These are phyloP conservation scores for Trypanosoma melophagium DNA, from an alignment of 208 protist genomes.

Conservation along the genomic window DNA sequence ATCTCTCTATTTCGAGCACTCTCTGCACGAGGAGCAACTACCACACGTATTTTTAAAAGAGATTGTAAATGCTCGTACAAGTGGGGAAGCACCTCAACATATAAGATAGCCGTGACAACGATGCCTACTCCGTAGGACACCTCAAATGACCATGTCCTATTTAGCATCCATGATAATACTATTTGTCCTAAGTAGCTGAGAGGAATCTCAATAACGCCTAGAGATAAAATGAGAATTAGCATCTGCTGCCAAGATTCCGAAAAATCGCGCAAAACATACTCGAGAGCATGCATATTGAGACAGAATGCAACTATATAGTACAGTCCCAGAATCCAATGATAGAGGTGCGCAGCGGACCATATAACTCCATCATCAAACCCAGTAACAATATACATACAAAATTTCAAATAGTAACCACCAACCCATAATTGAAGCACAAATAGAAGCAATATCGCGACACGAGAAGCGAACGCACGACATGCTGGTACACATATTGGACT, in stretches of 20 bases:
- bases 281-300: conserved; percentile 21
- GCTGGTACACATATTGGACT: conserved; percentile 22
- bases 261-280: conserved; percentile 22
- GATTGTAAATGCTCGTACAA: conserved; percentile 22
- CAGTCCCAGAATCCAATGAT: conserved; percentile 29
- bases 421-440: conserved; percentile 18
- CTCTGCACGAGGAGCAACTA: conserved; percentile 25
- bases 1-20: conserved; percentile 6
- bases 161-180: conserved; percentile 15
- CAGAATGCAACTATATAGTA: conserved; percentile 23
- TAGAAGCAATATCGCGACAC: background rate
- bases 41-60: conserved; percentile 16
- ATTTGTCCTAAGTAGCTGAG: conserved; percentile 30
- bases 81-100: conserved; percentile 21
- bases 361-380: conserved; percentile 28
- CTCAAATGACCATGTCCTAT: conserved; percentile 19
- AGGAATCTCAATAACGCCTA: conserved; percentile 22
- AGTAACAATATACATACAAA: conserved; percentile 25
- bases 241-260: conserved; percentile 25
- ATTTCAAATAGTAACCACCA: conserved; percentile 32
- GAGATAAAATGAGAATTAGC: conserved; percentile 21
- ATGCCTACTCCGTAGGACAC: conserved; percentile 30
- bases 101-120: conserved; percentile 16
- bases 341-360: conserved; percentile 24
- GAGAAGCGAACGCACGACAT: background rate